Base-by-base conservation (phyloP, 2,329 filamentous ascomycete species). In the Xylariaceae sp. region DNA sequence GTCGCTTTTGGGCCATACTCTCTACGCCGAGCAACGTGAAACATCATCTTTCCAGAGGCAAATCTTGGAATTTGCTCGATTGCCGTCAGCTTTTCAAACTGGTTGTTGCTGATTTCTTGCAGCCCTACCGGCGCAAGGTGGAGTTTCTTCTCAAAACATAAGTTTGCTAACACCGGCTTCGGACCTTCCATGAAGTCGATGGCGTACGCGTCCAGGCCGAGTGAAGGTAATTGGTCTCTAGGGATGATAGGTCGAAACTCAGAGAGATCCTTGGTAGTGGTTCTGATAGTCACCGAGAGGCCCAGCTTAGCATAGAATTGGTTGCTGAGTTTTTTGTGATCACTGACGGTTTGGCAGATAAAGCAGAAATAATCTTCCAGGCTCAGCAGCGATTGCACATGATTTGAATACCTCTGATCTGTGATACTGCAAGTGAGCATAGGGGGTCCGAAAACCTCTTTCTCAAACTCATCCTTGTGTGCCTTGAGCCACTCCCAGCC, bases 401-500 rank as follows among this genome's bases (percentile, higher is more conserved):
- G 70, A 46, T 79, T 67, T 0, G 76, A 74, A 62, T 86, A 88
- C 43, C 71, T 76, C 27, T 81, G 74, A 55, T 95, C 80, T 55
- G 84, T 90, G 42, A 95, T 71, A 0, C 85, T 86, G 65, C 90
- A 95, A 47, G 79, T 85, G 23, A 95, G 71, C 59, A 93, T 79
- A 0, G 91, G 83, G 5, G 91, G 91, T 0, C 87, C 89, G 60
- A 86, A 89, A 4, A 96, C 83, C 47, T 85, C 76, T 53, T 85
- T 81, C 59, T 86, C 79, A 53, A 96, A 93, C 39, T 77, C 66
- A 44, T 75, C 62, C 48, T 76, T 76, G 61, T 98, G 82, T 2
- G 80, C 65, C 59, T 88, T 77, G 41, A 97, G 76, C 91, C 92
- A 98, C 34, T 83, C 74, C 82, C 88, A 95, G 2, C 83, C 89